Evolutionary conservation across 129 eudicot genomes (phyloP), one percentile per base, ranked within the genome.

Genomic region (Chrysanthemum seticuspe): DNA sequence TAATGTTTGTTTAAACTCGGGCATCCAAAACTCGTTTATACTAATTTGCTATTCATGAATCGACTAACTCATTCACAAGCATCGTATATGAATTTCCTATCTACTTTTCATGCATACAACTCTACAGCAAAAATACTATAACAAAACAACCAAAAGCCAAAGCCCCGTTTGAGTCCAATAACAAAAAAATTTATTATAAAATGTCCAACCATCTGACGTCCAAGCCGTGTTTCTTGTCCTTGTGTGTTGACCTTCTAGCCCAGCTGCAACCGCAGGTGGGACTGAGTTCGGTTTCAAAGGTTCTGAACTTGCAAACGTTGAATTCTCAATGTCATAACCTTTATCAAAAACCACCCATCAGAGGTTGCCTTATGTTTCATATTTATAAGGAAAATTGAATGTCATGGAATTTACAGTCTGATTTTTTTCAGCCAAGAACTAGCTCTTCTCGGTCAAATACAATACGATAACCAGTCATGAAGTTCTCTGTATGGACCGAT

Each of bases 371-470:
- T 27, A 61, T 52, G 7, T 49, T 29, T n/a, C 9, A 14, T 49
- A 52, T 54, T 59, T 5, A 68, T 63, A 62, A 11, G 57, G 7
- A 66, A 12, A 31, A 25, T 16, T 75, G 70, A 69, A 51, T 67
- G 3, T 56, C 72, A 67, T 13, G 5, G 54, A 63, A 81, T 88
- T 81, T 71, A 92, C 98, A 92, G 65, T 92, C 85, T 0, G 84
- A 89, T 25, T 78, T 82, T 80, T 82, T 80, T 96, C 98, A 92
- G 49, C 98, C 96, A 40, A 92, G 90, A n/a, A 85, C 81, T 50
- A 87, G 89, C 80, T 82, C 89, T 75, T 92, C 96, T 75, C 95
- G 81, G 73, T 92, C 93, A 84, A 94, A 94, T 51, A 94, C 98
- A 9, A 92, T 80, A 14, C 92, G 87, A 86, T 94, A 86, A 65